Conservation (phyloP, 169 alveolate species). For the Toxoplasma gondii region DNA sequence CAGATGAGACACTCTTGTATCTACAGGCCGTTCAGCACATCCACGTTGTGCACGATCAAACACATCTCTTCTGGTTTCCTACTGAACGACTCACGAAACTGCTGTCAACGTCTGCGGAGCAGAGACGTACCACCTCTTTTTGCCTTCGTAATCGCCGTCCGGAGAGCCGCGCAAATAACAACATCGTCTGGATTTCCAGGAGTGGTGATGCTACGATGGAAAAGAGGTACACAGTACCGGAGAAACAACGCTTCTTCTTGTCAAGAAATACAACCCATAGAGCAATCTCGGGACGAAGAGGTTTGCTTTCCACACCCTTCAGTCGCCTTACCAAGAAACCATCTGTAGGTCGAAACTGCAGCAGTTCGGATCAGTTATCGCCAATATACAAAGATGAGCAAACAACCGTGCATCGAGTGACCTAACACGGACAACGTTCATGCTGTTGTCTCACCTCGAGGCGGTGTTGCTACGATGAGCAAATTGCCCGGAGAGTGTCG, state of each 20-base stretch:
- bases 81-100: background rate
- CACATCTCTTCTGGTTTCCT: background rate
- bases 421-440: no score
- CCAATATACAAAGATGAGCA: no score
- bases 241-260: background rate
- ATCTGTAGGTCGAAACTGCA: no score
- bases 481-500: constrained; percentile 16
- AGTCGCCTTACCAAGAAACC: no score
- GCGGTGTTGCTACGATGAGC: background rate
- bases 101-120: background rate
- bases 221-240: background rate
- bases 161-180: constrained; percentile 89
- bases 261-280: background rate
- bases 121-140: constrained; percentile 75
- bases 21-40: background rate
- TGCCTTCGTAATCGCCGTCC: constrained; percentile 91
- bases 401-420: no score
- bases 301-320: no score
- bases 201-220: background rate
- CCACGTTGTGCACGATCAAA: background rate
- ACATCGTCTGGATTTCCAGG: constrained; percentile 80
- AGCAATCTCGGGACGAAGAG: background rate
- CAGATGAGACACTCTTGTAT: background rate
- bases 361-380: no score
- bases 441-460: background rate